A percentile compares a stretch with the other conserved stretches of the same genome.
Conservation (phyloP, 768 basidiomycete species). For the Auricularia auricula-judae region DNA sequence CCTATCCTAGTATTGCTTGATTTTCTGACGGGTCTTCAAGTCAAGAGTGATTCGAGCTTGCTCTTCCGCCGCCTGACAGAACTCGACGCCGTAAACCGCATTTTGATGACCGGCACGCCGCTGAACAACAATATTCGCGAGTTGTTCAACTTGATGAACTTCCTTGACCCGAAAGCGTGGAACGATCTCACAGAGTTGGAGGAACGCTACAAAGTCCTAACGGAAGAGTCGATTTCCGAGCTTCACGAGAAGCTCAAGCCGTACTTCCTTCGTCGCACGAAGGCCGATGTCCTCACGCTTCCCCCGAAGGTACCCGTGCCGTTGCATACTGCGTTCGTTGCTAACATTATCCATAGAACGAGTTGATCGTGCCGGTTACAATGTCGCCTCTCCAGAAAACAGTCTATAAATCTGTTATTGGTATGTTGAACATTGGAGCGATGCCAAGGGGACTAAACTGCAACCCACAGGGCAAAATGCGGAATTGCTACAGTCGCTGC, state of each 20-base stretch:
- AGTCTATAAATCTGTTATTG: constrained; percentile 76
- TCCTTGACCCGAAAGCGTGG: constrained; percentile 75
- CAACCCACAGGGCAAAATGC: constrained; percentile 50
- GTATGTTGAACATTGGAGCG: constrained; percentile 29
- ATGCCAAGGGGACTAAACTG: constrained; percentile 3
- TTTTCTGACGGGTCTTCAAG: constrained; percentile 28
- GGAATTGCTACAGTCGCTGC: constrained; percentile 51
- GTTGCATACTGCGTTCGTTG: not conserved
- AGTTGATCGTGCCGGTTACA: constrained; percentile 84
- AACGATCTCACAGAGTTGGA: constrained; percentile 62
- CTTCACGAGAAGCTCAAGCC: constrained; percentile 68
- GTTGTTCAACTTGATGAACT: constrained; percentile 94
- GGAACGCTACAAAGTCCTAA: constrained; percentile 64
- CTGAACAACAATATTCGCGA: constrained; percentile 96
- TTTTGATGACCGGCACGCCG: constrained; percentile 93
- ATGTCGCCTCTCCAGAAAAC: constrained; percentile 81
- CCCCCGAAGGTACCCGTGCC: constrained; percentile 62
- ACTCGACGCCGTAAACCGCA: constrained; percentile 63
- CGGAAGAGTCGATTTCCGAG: constrained; percentile 68
- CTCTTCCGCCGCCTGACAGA: constrained; percentile 78
- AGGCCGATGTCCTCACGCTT: constrained; percentile 85
- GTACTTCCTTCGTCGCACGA: constrained; percentile 88
- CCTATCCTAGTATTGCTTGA: not conserved
- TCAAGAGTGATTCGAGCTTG: constrained; percentile 71
- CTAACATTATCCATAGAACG: constrained; percentile 42